Evolutionary conservation across 306 rosid genomes (phyloP).

Genomic region (Alnus glutinosa): DNA sequence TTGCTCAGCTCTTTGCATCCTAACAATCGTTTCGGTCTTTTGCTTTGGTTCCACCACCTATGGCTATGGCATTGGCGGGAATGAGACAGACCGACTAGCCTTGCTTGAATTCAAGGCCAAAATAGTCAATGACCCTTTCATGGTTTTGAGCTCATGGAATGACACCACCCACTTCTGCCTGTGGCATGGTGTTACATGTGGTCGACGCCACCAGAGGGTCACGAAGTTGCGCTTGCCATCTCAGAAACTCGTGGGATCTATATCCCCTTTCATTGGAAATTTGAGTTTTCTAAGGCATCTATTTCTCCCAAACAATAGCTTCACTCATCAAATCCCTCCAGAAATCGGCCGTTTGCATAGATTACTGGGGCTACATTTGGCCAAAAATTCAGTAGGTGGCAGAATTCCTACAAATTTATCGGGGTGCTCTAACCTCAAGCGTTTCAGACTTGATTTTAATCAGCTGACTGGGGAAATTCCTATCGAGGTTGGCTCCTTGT

Average conservation of each 20-base stretch:
- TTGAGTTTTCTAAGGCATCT: too few species aligned
- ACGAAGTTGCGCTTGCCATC: not conserved
- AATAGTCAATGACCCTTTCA: not conserved
- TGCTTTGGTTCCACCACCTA: not conserved
- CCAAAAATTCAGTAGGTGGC: not conserved
- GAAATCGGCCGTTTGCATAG: not conserved
- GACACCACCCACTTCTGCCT: not conserved
- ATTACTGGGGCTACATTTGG: fast-evolving
- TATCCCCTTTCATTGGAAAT: not conserved
- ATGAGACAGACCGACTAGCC: not conserved
- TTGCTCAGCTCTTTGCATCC: not conserved
- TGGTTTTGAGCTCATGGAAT: not conserved
- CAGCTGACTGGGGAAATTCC: not conserved
- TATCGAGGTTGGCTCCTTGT: not conserved
- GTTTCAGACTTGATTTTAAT: fast-evolving
- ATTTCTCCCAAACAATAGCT: too few species aligned
- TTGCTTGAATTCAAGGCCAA: not conserved
- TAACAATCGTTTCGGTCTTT: not conserved
- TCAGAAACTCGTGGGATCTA: not conserved
- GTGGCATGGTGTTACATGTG: not conserved
- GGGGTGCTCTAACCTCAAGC: not conserved
- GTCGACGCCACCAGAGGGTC: not conserved
- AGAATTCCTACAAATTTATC: not conserved
- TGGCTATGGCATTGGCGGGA: not conserved
- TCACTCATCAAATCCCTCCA: not conserved